Conservation (phyloP, 108 stramenopile genomes). For the Nitzschia putrida region DNA sequence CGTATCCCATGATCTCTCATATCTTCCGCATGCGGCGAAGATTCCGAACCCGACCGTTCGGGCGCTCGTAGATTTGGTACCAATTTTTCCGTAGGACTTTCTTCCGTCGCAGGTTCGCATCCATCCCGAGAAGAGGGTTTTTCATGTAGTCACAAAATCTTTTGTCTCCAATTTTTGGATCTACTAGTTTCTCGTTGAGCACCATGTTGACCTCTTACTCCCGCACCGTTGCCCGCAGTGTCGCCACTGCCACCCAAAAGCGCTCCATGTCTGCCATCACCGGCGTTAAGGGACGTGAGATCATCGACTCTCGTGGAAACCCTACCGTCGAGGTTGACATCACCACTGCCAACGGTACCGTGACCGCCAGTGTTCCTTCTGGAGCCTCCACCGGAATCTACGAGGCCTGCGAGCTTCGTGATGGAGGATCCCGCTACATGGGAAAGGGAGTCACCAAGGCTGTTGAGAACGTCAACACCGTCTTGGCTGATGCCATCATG, state of each 20-base stretch:
- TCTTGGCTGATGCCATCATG: slow-evolving; percentile 87
- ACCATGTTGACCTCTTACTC: slow-evolving; percentile 45
- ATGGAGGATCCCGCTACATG: slow-evolving; percentile 95
- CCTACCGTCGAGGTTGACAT: slow-evolving; percentile 98
- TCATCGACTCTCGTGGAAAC: slow-evolving; percentile 99
- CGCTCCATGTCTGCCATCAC: slow-evolving; percentile 78
- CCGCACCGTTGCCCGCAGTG: slow-evolving; percentile 23
- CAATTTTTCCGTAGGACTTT: too few relatives aligned
- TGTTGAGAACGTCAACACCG: slow-evolving; percentile 93
- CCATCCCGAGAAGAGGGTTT: too few relatives aligned
- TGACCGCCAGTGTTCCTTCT: slow-evolving; percentile 92
- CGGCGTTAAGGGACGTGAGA: slow-evolving; percentile 89
- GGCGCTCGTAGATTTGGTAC: too few relatives aligned
- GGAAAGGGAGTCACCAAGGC: slow-evolving; percentile 97
- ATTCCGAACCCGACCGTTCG: too few relatives aligned
- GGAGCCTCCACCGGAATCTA: slow-evolving; percentile 97
- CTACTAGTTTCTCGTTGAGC: too few relatives aligned
- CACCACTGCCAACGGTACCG: slow-evolving; percentile 81
- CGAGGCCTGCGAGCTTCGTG: slow-evolving; percentile 98
- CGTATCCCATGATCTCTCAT: too few relatives aligned
- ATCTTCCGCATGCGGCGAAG: too few relatives aligned
- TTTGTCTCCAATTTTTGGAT: too few relatives aligned
- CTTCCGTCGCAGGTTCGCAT: too few relatives aligned
- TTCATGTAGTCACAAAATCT: too few relatives aligned
- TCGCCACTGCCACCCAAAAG: slow-evolving; percentile 24